These are phyloP conservation scores for Cryphonectria nitschkei DNA, from an alignment of 2,329 filamentous ascomycete genomes.

Conservation along the genomic window DNA sequence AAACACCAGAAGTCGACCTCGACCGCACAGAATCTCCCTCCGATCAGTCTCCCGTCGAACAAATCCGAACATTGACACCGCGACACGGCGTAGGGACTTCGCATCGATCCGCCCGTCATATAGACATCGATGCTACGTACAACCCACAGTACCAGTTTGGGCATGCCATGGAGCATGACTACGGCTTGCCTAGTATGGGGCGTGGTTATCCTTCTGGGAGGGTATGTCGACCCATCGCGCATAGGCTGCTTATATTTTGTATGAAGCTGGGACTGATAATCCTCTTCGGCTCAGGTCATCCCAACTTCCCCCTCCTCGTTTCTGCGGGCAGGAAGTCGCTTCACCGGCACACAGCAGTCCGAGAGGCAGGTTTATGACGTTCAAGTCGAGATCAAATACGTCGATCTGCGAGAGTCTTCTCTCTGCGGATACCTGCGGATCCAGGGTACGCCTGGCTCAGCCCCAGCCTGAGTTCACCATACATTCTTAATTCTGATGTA, in stretches of 20 bases:
- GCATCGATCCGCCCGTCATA: neutral
- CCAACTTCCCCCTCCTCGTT: conserved; percentile 84
- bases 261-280: conserved; percentile 5
- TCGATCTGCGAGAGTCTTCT: conserved; percentile 92
- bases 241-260: neutral
- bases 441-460: conserved; percentile 66
- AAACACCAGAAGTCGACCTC: conserved; percentile 20
- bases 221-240: conserved; percentile 45
- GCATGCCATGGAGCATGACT: conserved; percentile 37
- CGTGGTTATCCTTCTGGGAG: conserved; percentile 59
- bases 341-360: conserved; percentile 88
- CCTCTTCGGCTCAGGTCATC: conserved; percentile 58
- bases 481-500: neutral
- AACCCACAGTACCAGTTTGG: conserved; percentile 22
- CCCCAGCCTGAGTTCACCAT: neutral
- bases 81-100: conserved; percentile 27
- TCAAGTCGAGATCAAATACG: conserved; percentile 94
- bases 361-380: conserved; percentile 94
- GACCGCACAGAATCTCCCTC: conserved; percentile 20
- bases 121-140: conserved; percentile 10
- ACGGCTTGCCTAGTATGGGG: conserved; percentile 49
- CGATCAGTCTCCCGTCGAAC: conserved; percentile 9
- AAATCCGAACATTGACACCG: conserved; percentile 15
- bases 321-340: conserved; percentile 84
- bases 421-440: conserved; percentile 95